Conservation (phyloP, 129 eudicot genomes). For the Sambucus nigra region DNA sequence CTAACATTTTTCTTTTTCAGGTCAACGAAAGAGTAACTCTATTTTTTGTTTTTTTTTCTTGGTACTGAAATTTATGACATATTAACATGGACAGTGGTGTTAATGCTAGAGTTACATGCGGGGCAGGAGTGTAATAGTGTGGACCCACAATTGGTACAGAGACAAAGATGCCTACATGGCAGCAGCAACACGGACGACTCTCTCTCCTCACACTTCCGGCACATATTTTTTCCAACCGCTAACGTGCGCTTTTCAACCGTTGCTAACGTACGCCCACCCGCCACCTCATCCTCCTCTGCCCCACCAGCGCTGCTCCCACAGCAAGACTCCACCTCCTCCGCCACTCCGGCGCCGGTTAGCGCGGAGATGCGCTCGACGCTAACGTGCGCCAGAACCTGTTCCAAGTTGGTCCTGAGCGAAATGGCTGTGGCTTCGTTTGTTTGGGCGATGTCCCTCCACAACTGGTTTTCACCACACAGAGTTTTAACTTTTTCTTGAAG, state of each 20-base stretch:
- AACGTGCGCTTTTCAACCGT: background rate
- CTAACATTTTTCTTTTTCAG: too few species aligned
- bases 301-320: slow-evolving; percentile 25
- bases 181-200: slow-evolving; percentile 29
- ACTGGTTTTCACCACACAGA: slow-evolving; percentile 28
- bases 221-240: slow-evolving; percentile 1
- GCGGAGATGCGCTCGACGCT: slow-evolving; percentile 10
- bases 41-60: too few species aligned
- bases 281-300: background rate
- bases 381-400: slow-evolving; percentile 30
- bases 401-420: slow-evolving; percentile 29
- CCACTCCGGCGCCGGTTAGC: slow-evolving; percentile 10
- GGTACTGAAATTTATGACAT: slow-evolving; percentile 4
- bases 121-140: slow-evolving; percentile 16
- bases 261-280: background rate
- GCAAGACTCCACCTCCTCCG: slow-evolving; percentile 37
- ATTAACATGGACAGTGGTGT: slow-evolving; percentile 39
- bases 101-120: slow-evolving; percentile 29
- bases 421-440: slow-evolving; percentile 40
- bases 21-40: background rate
- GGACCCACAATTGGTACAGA: slow-evolving; percentile 11
- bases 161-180: slow-evolving; percentile 37
- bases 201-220: slow-evolving; percentile 27
- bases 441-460: slow-evolving; percentile 34
- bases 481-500: slow-evolving; percentile 32